Evolutionary conservation across 192 early-diverging fungal species (phyloP).

Genomic region (Entomortierella parvispora): DNA sequence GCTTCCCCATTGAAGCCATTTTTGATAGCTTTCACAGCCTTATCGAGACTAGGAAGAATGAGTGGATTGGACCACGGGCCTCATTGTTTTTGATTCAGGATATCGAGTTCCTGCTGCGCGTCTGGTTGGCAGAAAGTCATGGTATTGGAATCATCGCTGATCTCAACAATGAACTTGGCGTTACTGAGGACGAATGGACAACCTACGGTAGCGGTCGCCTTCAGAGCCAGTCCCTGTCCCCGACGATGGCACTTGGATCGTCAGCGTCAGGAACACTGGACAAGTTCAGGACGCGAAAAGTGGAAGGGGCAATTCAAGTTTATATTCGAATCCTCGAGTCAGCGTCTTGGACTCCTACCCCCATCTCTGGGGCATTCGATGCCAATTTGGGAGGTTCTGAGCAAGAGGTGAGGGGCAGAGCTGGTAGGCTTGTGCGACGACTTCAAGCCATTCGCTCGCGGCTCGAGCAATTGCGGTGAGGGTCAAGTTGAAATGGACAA

Average conservation of each 20-base stretch:
- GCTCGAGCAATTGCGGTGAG: slow-evolving; percentile 10
- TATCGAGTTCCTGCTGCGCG: slow-evolving; percentile 42
- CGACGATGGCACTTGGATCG: slow-evolving; percentile 6
- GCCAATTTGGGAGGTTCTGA: slow-evolving; percentile 36
- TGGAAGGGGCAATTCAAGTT: slow-evolving; percentile 28
- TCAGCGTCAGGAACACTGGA: slow-evolving; percentile 27
- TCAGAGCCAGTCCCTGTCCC: not conserved
- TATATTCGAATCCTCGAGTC: slow-evolving; percentile 45
- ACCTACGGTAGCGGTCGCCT: slow-evolving; percentile 1
- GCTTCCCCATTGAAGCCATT: slow-evolving; percentile 44
- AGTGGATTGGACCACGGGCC: slow-evolving; percentile 41
- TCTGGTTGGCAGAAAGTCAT: slow-evolving; percentile 34
- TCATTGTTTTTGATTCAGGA: slow-evolving; percentile 45
- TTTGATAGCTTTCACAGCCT: slow-evolving; percentile 46
- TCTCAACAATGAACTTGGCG: slow-evolving; percentile 33
- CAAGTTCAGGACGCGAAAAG: slow-evolving; percentile 31
- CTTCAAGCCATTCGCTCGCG: slow-evolving; percentile 25
- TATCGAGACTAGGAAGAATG: slow-evolving; percentile 45
- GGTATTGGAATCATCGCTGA: slow-evolving; percentile 26
- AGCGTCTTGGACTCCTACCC: slow-evolving; percentile 44
- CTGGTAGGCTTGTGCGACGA: slow-evolving; percentile 28
- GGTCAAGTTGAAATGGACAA: too few species aligned
- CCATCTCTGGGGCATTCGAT: slow-evolving; percentile 28
- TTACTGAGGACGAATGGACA: slow-evolving; percentile 27
- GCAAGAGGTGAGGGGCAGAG: slow-evolving; percentile 18